A percentile compares a stretch with the other conserved stretches of the same genome.
Conservation (phyloP, 2,329 filamentous ascomycete species). For the Bipolaris victoriae region DNA sequence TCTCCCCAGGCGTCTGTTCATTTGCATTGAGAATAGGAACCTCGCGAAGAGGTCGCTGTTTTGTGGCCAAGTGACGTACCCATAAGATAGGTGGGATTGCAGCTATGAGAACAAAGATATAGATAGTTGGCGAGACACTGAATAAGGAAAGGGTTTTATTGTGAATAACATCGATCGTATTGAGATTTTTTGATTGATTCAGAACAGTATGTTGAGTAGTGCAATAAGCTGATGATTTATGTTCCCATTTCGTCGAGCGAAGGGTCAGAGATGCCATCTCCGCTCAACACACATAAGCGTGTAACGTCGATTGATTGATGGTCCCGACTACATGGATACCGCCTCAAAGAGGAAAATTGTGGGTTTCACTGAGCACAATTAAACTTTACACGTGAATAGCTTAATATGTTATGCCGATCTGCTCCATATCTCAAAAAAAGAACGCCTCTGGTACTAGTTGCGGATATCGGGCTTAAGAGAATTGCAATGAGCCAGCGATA, state of each 20-base stretch:
- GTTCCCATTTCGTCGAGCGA: neutral
- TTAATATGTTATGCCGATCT: too few species aligned
- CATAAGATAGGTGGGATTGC: neutral
- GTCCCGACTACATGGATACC: neutral
- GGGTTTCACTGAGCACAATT: neutral
- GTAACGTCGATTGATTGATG: neutral
- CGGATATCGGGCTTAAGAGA: too few species aligned
- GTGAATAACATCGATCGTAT: neutral
- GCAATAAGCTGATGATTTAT: neutral
- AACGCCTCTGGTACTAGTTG: too few species aligned
- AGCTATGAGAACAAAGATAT: neutral
- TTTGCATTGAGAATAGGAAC: neutral
- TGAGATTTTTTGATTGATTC: neutral
- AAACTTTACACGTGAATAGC: too few species aligned
- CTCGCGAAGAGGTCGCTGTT: slow-evolving; percentile 1
- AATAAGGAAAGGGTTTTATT: neutral
- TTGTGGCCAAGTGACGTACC: neutral
- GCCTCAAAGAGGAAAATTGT: neutral
- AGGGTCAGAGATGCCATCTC: neutral
- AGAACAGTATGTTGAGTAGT: neutral
- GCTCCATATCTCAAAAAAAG: too few species aligned
- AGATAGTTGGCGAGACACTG: neutral
- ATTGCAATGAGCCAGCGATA: too few species aligned
- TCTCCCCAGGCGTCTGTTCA: neutral
- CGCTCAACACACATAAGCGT: neutral